Percentiles rank a stretch among this genome's conserved stretches.
Evolutionary conservation across 176 grass and related monocot species (phyloP).

Genomic region (Zizania latifolia): DNA sequence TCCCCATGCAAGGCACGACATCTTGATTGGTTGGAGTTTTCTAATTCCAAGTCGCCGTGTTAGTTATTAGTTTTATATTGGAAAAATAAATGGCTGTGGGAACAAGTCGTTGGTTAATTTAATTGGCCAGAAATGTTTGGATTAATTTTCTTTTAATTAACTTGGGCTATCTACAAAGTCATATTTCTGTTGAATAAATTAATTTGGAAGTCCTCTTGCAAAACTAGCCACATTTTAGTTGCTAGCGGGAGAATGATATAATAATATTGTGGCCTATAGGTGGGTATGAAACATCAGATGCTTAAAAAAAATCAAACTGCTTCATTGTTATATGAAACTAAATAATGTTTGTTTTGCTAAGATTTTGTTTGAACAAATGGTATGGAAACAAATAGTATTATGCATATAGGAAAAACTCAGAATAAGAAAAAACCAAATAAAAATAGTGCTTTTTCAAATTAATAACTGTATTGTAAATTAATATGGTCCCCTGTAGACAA

Average conservation of each 20-base stretch:
- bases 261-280: neutral
- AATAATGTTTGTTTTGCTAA: no score
- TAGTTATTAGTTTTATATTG: neutral
- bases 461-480: no score
- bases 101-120: slow-evolving; percentile 11
- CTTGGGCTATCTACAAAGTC: neutral
- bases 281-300: neutral
- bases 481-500: no score
- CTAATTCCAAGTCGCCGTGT: no score
- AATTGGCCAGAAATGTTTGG: slow-evolving; percentile 8
- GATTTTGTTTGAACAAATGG: no score
- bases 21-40: slow-evolving; percentile 6
- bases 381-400: no score
- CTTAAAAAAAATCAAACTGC: no score
- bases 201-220: neutral
- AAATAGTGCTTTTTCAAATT: no score
- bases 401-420: no score
- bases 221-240: neutral
- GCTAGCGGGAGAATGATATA: neutral
- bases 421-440: no score
- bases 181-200: neutral
- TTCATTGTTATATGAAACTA: no score
- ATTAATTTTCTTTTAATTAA: neutral
- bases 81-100: neutral
- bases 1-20: slow-evolving; percentile 30